phyloP scores from a whole-genome alignment of 2,329 filamentous ascomycete genomes.

The Stachybotrys elegans region DNA sequence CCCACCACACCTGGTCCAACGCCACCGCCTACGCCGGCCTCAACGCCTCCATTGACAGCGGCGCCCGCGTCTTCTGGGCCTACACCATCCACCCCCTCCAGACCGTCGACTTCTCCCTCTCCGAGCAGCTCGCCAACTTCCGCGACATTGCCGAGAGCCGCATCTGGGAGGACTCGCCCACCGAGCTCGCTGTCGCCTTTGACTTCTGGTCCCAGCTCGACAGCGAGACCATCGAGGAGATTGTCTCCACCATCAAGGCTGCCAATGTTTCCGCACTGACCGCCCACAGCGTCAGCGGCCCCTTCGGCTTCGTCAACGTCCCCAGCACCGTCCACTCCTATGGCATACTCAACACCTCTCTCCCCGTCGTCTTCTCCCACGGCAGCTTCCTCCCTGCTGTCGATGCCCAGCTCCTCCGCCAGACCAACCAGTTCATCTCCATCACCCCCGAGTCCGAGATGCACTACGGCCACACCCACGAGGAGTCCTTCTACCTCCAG shows the following conservation, averaged over 20 bases:
- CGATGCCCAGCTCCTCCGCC: conserved; percentile 37
- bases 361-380: conserved; percentile 49
- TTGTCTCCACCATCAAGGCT: conserved; percentile 28
- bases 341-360: conserved; percentile 34
- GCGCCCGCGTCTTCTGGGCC: conserved; percentile 42
- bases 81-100: conserved; percentile 33
- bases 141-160: conserved; percentile 26
- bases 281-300: conserved; percentile 34
- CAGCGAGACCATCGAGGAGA: conserved; percentile 17
- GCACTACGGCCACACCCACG: conserved; percentile 51
- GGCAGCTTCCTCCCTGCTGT: conserved; percentile 35
- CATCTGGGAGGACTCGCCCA: conserved; percentile 19
- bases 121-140: conserved; percentile 34
- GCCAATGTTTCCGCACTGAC: conserved; percentile 40
- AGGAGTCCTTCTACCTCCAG: conserved; percentile 32
- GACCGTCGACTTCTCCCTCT: conserved; percentile 20
- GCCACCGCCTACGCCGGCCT: conserved; percentile 38
- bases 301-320: conserved; percentile 32
- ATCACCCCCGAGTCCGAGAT: conserved; percentile 56
- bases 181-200: conserved; percentile 35
- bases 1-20: conserved; percentile 41
- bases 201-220: conserved; percentile 28
- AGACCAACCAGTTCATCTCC: conserved; percentile 47
- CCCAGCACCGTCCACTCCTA: conserved; percentile 31
- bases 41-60: conserved; percentile 41